These are phyloP conservation scores for Pseudogymnoascus sp. DNA, from an alignment of 2,329 filamentous ascomycete species.

Conservation along the genomic window DNA sequence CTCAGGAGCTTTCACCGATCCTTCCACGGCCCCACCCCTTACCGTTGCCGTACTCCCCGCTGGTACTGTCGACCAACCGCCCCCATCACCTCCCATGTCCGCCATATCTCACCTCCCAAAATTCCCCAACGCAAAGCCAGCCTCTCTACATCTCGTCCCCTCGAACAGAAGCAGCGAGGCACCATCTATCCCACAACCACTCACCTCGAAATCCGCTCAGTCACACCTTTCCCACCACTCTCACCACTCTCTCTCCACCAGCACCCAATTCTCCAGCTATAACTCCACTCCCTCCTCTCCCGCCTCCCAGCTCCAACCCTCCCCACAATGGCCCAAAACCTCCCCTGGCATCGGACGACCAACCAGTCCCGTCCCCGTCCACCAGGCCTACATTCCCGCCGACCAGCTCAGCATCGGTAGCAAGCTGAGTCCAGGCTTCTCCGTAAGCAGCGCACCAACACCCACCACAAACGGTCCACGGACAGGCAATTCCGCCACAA, in stretches of 20 bases:
- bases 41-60: background rate
- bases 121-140: conserved; percentile 8
- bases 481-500: background rate
- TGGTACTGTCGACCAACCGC: background rate
- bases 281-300: conserved; percentile 1
- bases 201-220: background rate
- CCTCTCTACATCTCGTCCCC: background rate
- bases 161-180: conserved; percentile 4
- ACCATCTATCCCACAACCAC: conserved; percentile 9
- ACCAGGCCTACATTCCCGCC: conserved; percentile 2
- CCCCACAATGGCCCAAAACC: background rate
- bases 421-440: conserved; percentile 1
- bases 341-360: background rate
- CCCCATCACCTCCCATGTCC: background rate
- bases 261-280: conserved; percentile 5
- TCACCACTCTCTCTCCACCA: background rate
- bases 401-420: conserved; percentile 5
- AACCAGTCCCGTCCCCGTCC: background rate
- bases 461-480: background rate
- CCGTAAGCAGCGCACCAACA: background rate
- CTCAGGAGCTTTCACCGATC: conserved; percentile 17
- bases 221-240: background rate
- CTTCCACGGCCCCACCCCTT: conserved; percentile 1
- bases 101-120: conserved; percentile 12
- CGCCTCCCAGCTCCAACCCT: background rate